phyloP scores from a whole-genome alignment of 768 basidiomycete genomes.

The Podaxis sp. region DNA sequence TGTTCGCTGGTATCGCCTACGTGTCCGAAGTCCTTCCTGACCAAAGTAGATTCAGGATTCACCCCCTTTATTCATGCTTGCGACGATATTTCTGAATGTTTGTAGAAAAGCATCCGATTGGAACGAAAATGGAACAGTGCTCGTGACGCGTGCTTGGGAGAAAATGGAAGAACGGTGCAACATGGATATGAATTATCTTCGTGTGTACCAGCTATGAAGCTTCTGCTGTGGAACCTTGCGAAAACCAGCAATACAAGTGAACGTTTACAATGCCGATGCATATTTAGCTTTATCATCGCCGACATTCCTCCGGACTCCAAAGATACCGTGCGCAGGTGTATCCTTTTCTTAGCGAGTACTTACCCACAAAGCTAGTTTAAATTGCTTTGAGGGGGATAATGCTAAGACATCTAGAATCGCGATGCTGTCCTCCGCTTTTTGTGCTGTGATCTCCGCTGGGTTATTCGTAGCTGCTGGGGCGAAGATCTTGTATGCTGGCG shows the following conservation, averaged over 20 bases:
- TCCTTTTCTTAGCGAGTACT: neutral
- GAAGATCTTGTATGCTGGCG: conserved; percentile 43
- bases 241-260: neutral
- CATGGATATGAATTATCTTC: neutral
- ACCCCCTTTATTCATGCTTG: too few relatives aligned
- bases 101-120: neutral
- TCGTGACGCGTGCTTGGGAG: neutral
- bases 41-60: too few relatives aligned
- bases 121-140: neutral
- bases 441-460: neutral
- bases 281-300: neutral
- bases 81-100: too few relatives aligned
- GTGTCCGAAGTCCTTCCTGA: too few relatives aligned
- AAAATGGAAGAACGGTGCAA: neutral
- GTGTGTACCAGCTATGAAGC: neutral
- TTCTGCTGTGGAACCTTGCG: neutral
- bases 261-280: neutral
- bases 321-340: neutral
- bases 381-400: neutral
- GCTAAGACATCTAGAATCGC: too few relatives aligned
- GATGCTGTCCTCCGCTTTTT: neutral
- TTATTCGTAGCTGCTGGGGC: conserved; percentile 17
- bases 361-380: conserved; percentile 1
- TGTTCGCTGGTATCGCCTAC: too few relatives aligned
- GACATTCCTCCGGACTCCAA: conserved; percentile 4